Conservation (phyloP, 108 stramenopile species). For the Schizochytrium sp. region DNA sequence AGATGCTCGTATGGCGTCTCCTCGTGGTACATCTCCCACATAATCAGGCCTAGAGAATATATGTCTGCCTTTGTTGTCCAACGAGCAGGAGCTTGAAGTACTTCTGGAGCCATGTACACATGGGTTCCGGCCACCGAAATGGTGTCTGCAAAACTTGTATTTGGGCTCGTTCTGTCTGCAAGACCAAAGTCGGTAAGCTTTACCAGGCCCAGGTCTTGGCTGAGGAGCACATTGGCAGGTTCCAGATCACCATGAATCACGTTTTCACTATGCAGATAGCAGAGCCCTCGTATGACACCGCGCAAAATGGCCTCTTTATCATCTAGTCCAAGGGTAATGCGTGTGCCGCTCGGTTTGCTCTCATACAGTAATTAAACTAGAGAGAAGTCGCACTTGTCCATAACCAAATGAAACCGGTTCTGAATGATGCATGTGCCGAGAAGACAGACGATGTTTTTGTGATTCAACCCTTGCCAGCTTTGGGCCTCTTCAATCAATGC, state of each 20-base stretch:
- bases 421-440: slow-evolving; percentile 15
- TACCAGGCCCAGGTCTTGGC: not conserved
- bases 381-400: slow-evolving; percentile 40
- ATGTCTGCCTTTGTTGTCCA: slow-evolving; percentile 32
- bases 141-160: slow-evolving; percentile 7
- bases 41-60: not conserved
- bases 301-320: slow-evolving; percentile 24
- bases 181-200: slow-evolving; percentile 56
- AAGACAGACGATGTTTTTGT: slow-evolving; percentile 20
- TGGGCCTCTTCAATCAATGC: not conserved
- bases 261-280: not conserved
- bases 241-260: slow-evolving; percentile 40
- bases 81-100: slow-evolving; percentile 16
- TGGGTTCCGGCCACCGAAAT: not conserved
- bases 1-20: not conserved
- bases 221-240: not conserved
- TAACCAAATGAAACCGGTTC: not conserved
- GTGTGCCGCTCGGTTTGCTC: not conserved
- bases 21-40: slow-evolving; percentile 24
- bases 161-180: no score
- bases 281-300: not conserved
- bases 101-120: slow-evolving; percentile 40
- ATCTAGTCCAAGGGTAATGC: not conserved
- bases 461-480: not conserved
- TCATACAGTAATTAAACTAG: not conserved